Percentiles rank a stretch among this genome's conserved stretches.
Evolutionary conservation across 805 yeast genomes (phyloP).

Genomic region (fission yeast (Schizosaccharomyces pombe)): DNA sequence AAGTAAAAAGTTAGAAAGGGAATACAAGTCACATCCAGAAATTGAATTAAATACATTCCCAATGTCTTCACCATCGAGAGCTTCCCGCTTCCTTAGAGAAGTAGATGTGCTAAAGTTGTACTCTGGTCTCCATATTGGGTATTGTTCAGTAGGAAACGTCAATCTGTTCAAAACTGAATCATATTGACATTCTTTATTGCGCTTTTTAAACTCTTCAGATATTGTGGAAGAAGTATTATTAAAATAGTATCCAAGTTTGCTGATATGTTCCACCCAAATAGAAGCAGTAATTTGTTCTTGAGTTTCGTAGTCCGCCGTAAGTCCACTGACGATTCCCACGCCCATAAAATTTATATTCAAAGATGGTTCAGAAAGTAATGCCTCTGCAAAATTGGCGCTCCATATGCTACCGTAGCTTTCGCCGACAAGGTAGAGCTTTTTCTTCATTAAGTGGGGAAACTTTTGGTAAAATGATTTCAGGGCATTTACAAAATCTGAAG

Average conservation of each 20-base stretch:
- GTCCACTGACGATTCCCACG: conserved; percentile 29
- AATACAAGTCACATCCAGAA: not conserved
- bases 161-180: not conserved
- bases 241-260: not conserved
- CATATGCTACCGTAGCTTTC: conserved; percentile 96
- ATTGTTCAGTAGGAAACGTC: not conserved
- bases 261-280: conserved; percentile 21
- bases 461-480: conserved; percentile 37
- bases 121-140: not conserved
- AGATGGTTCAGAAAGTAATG: conserved; percentile 50
- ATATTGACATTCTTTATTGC: not conserved
- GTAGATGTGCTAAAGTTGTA: not conserved
- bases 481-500: conserved; percentile 72
- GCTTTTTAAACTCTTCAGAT: not conserved
- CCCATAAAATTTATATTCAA: conserved; percentile 56
- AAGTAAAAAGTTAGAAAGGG: not conserved
- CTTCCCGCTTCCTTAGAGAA: not conserved
- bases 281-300: conserved; percentile 74
- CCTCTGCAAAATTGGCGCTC: conserved; percentile 63
- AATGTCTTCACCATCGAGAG: not conserved
- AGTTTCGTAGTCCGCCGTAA: conserved; percentile 77
- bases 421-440: conserved; percentile 52
- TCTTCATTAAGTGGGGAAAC: conserved; percentile 49
- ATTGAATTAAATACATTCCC: not conserved
- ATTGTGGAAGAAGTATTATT: not conserved